Conservation (phyloP, 257 asterid species). For the Coffea canephora region DNA sequence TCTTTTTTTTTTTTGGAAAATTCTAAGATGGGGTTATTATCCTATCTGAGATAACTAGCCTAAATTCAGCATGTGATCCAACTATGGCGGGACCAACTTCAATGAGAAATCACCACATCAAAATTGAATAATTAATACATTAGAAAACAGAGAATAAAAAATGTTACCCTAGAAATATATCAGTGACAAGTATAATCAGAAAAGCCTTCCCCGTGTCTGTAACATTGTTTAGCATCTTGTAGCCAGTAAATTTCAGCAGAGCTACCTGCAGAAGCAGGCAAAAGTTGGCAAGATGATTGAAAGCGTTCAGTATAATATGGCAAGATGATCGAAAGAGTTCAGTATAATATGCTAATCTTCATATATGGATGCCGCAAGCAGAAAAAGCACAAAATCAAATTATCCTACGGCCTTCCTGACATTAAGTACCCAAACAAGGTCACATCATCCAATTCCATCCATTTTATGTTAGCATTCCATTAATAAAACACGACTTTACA, state of each 20-base stretch:
- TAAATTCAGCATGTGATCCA: neutral
- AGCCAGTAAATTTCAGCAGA: constrained; percentile 92
- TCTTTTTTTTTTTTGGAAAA: no score
- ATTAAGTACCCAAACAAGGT: no score
- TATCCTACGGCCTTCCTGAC: neutral
- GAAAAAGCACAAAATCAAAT: neutral
- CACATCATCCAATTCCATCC: neutral
- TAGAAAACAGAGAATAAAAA: constrained; percentile 14
- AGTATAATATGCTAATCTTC: neutral
- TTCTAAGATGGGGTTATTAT: neutral
- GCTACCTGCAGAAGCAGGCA: constrained; percentile 63
- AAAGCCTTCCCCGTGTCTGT: constrained; percentile 95
- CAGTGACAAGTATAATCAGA: constrained; percentile 74
- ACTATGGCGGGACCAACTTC: neutral
- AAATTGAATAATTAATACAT: neutral
- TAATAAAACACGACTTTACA: neutral
- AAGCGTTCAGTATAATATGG: neutral
- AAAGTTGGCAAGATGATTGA: neutral
- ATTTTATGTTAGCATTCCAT: neutral
- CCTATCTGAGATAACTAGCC: neutral
- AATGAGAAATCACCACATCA: neutral
- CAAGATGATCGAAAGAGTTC: neutral
- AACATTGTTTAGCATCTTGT: constrained; percentile 73
- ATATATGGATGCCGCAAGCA: neutral
- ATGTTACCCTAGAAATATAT: constrained; percentile 82